phyloP scores from a whole-genome alignment of 225 moss, liverwort and hornwort genomes.

The Pleurozium schreberi region DNA sequence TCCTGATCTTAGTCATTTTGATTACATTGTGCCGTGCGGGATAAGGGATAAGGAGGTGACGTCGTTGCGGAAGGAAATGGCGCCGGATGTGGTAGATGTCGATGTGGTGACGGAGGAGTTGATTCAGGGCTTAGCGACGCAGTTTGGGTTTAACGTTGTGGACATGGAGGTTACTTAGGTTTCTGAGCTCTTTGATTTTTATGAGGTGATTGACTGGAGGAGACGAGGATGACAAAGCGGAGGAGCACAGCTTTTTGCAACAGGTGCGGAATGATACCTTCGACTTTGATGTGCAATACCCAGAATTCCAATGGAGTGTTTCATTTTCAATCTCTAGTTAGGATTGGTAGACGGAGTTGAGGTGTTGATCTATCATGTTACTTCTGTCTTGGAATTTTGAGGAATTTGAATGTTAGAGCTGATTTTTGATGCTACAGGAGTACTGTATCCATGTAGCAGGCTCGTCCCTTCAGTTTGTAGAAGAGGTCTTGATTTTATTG shows the following conservation, averaged over 20 bases:
- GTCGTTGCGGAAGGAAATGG: constrained; percentile 51
- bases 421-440: background rate
- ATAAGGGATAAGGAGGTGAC: constrained; percentile 87
- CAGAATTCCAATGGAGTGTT: background rate
- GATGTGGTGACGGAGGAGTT: constrained; percentile 67
- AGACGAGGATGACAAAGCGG: background rate
- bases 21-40: constrained; percentile 80
- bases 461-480: background rate
- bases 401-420: background rate
- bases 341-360: background rate
- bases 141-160: constrained; percentile 39
- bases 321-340: background rate
- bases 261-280: background rate
- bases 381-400: background rate
- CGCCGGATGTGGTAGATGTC: constrained; percentile 21
- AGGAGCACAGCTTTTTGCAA: background rate
- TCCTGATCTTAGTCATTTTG: constrained; percentile 51
- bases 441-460: background rate
- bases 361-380: background rate
- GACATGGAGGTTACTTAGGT: constrained; percentile 2
- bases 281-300: background rate
- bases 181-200: background rate
- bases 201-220: background rate
- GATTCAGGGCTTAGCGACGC: constrained; percentile 58
- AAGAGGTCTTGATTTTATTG: background rate